Conservation (phyloP, 1,284 basidiomycete genomes). For the Puccinia coronata region DNA sequence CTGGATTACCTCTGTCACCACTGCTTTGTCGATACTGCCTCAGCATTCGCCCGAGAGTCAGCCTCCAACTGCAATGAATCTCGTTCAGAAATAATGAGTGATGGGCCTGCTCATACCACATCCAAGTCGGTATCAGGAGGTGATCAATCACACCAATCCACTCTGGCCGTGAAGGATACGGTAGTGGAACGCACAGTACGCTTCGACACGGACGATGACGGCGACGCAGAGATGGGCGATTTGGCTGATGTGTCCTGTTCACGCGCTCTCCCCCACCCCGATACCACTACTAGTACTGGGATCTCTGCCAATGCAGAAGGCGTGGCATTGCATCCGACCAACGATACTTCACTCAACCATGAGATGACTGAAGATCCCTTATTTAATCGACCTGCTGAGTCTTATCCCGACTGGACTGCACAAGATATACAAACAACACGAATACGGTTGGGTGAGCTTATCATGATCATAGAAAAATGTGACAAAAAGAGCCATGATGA, state of each 20-base stretch:
- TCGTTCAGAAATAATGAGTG: neutral
- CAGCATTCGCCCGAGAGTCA: constrained; percentile 71
- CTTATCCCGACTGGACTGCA: constrained; percentile 45
- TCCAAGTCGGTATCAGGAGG: neutral
- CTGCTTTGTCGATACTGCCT: constrained; percentile 71
- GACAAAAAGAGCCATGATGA: neutral
- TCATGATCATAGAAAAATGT: neutral
- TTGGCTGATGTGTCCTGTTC: constrained; percentile 4
- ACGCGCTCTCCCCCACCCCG: neutral
- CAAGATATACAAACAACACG: constrained; percentile 41
- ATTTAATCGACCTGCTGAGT: neutral
- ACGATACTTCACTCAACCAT: neutral
- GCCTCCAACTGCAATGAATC: constrained; percentile 52
- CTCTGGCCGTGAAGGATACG: constrained; percentile 39
- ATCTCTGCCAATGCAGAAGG: neutral
- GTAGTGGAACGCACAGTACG: constrained; percentile 42
- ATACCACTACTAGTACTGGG: neutral
- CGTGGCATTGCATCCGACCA: neutral
- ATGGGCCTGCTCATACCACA: neutral
- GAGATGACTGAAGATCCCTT: neutral
- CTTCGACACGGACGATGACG: constrained; percentile 48
- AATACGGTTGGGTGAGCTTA: constrained; percentile 30
- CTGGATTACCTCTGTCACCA: constrained; percentile 77
- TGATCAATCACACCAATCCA: constrained; percentile 3
- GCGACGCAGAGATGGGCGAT: constrained; percentile 48